Evolutionary conservation across 2,329 filamentous ascomycete genomes (phyloP), one percentile per base, ranked within the genome.

Genomic region (Trichoderma afroharzianum): DNA sequence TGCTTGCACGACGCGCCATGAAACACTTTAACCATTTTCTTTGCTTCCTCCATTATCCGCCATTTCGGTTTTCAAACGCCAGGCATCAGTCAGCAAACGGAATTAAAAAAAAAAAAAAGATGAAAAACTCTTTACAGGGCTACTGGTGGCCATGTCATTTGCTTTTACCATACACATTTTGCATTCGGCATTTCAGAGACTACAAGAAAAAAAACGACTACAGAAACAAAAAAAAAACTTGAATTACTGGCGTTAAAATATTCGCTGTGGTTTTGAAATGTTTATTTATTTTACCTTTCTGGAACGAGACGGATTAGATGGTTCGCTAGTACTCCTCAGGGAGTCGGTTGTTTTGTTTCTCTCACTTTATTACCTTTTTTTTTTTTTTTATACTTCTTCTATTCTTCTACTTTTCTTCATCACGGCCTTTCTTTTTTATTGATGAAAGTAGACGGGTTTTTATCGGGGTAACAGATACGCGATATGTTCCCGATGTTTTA

Each of bases 271-370:
- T 67, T 61, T 32, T 58, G 18, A 39, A 67, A 14, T 50, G 12
- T 68, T n/a, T 43, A 43, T 43, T 43, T 69, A 55, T 47, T 64
- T 43, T 64, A 50, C 55, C 36, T 21, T 71, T 57, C 58, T 63
- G 63, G 68, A 63, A 63, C 62, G 55, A 72, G 70, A 67, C 69
- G 61, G 47, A 66, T 74, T 74, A 74, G 73, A 74, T 73, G 71
- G 72, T 71, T 70, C 57, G 55, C 63, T 50, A 69, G 66, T 39
- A 64, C 73, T 74, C 73, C 73, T 61, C 73, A 74, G 72, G 73
- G 73, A 74, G 73, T 32, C 59, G 57, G 47, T 62, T 50, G 14
- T 33, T 59, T 59, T 68, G 18, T 64, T 61, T 50, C 43, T 69
- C 55, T 50, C 55, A 62, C 39, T 33, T 26, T 21, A 32, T 63